These are phyloP conservation scores for Onygena corvina DNA, from an alignment of 2,329 filamentous ascomycete genomes.

Conservation along the genomic window DNA sequence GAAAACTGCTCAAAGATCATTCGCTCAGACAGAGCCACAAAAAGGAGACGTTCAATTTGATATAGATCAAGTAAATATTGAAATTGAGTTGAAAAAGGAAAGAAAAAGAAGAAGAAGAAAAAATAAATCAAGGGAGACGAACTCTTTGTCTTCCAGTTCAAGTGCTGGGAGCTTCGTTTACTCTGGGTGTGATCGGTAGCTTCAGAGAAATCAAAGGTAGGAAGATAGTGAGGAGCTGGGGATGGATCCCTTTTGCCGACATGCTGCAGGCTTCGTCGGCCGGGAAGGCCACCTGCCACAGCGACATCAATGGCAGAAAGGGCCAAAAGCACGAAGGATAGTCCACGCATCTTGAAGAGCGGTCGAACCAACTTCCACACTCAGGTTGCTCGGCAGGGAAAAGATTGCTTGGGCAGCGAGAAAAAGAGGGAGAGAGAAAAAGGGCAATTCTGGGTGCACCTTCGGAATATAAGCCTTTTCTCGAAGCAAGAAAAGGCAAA, in stretches of 20 bases:
- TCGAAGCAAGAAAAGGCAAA: not conserved
- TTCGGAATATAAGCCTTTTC: not conserved
- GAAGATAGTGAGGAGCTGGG: not conserved
- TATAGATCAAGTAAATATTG: not conserved
- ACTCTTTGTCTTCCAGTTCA: slow-evolving; percentile 12
- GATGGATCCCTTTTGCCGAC: slow-evolving; percentile 5
- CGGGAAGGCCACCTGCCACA: not conserved
- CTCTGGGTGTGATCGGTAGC: not conserved
- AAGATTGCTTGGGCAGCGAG: not conserved
- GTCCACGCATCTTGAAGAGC: slow-evolving; percentile 7
- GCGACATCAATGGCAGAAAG: slow-evolving; percentile 9
- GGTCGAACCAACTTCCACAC: not conserved
- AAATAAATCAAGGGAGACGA: not conserved
- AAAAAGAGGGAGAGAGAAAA: slow-evolving; percentile 1
- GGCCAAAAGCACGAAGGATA: slow-evolving; percentile 8
- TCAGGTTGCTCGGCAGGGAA: not conserved
- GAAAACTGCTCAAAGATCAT: not conserved
- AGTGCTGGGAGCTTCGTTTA: not conserved
- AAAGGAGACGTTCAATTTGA: not conserved
- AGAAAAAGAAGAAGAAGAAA: not conserved
- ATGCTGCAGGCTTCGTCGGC: slow-evolving; percentile 8
- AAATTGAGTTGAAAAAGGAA: not conserved
- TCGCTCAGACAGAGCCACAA: not conserved
- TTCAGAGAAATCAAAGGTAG: not conserved
- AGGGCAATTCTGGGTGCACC: not conserved